phyloP scores from a whole-genome alignment of 352 stramenopile genomes.

The Ophiocytium majus region DNA sequence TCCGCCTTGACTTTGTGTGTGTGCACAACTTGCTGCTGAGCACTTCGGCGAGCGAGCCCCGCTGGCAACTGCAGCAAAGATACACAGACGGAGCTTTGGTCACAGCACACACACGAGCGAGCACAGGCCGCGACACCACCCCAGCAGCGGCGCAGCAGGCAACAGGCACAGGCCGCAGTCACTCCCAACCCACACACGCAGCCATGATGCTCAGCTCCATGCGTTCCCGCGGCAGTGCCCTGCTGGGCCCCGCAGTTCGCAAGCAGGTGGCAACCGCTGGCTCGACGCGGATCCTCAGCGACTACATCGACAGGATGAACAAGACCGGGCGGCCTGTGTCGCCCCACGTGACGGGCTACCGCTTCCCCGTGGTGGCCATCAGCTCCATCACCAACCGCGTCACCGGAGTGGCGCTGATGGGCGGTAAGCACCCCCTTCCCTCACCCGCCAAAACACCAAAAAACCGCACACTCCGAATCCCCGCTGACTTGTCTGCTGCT shows the following conservation, averaged over 20 bases:
- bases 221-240: background rate
- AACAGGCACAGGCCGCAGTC: too few species aligned
- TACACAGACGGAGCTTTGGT: too few species aligned
- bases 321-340: conserved; percentile 71
- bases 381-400: conserved; percentile 89
- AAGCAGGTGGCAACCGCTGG: conserved; percentile 3
- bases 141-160: too few species aligned
- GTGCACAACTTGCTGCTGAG: too few species aligned
- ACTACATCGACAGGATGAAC: conserved; percentile 39
- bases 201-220: background rate
- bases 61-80: too few species aligned
- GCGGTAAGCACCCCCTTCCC: conserved; percentile 76
- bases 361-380: conserved; percentile 84
- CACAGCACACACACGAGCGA: too few species aligned
- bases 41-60: too few species aligned
- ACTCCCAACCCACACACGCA: too few species aligned
- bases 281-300: background rate
- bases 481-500: background rate
- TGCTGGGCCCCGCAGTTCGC: background rate
- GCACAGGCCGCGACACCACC: too few species aligned
- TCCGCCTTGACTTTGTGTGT: too few species aligned
- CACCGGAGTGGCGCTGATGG: conserved; percentile 72
- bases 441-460: background rate
- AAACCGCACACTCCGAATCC: conserved; percentile 13
- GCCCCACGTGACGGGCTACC: conserved; percentile 94